Evolutionary conservation across 768 basidiomycete genomes (phyloP).

Genomic region (Solioccasus polychromus): DNA sequence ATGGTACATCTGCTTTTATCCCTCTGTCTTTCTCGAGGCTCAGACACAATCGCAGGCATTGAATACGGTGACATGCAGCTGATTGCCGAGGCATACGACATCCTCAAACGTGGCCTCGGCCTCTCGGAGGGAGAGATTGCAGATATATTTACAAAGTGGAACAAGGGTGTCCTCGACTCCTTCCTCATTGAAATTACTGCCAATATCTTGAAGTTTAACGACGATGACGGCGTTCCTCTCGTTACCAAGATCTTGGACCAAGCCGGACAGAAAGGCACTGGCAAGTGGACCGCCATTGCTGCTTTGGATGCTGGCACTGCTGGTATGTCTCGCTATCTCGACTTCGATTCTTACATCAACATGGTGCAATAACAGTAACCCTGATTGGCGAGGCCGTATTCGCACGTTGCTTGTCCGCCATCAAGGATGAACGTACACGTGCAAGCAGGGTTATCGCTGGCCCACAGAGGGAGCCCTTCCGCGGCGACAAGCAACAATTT

Average conservation of each 20-base stretch:
- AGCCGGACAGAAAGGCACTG: constrained; percentile 98
- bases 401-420: constrained; percentile 93
- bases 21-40: constrained; percentile 2
- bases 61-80: constrained; percentile 99
- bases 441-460: constrained; percentile 90
- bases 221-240: constrained; percentile 89
- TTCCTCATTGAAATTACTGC: constrained; percentile 99
- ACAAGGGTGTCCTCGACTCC: constrained; percentile 98
- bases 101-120: constrained; percentile 94
- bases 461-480: constrained; percentile 90
- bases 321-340: constrained; percentile 44
- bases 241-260: constrained; percentile 93
- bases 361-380: constrained; percentile 60
- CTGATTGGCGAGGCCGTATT: constrained; percentile 99
- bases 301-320: constrained; percentile 91
- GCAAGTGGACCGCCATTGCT: constrained; percentile 98
- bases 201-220: constrained; percentile 96
- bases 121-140: constrained; percentile 87
- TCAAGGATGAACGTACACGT: constrained; percentile 93
- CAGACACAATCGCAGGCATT: constrained; percentile 61
- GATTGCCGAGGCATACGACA: constrained; percentile 98
- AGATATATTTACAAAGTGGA: constrained; percentile 92
- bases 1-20: constrained; percentile 49
- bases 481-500: constrained; percentile 97
- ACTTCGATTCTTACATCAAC: constrained; percentile 6